phyloP scores from a whole-genome alignment of 2,329 filamentous ascomycete species.

The Trichoderma sp. region DNA sequence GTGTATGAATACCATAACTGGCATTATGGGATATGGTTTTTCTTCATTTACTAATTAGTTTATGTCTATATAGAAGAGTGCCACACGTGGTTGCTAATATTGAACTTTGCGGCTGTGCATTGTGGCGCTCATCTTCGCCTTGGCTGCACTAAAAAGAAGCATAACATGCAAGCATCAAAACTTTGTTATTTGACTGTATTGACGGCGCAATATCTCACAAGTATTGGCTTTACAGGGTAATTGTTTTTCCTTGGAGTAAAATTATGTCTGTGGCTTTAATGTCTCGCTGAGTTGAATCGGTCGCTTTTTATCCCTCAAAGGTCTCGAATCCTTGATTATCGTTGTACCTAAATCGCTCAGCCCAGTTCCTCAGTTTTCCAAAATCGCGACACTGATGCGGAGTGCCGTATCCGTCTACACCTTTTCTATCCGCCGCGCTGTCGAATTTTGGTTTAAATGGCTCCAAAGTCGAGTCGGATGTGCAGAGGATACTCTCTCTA shows the following conservation, averaged over 20 bases:
- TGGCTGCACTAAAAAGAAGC: background rate
- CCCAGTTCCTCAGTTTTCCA: background rate
- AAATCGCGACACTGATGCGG: conserved; percentile 12
- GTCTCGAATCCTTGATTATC: conserved; percentile 5
- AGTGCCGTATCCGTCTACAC: conserved; percentile 11
- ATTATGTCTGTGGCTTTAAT: background rate
- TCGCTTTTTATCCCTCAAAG: background rate
- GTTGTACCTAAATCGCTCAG: conserved; percentile 11
- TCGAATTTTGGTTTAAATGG: conserved; percentile 5
- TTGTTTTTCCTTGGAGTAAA: background rate
- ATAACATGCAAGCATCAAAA: background rate
- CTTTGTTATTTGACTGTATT: background rate
- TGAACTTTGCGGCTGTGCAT: background rate
- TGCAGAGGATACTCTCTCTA: conserved; percentile 9
- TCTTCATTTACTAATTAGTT: background rate
- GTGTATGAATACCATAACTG: background rate
- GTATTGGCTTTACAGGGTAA: background rate
- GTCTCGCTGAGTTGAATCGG: background rate
- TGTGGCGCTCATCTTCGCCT: background rate
- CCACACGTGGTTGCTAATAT: background rate
- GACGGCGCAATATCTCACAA: background rate
- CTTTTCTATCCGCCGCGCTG: background rate
- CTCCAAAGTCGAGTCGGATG: background rate
- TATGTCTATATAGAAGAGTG: background rate
- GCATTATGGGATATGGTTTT: no score